Base-by-base conservation (phyloP, 2,329 filamentous ascomycete genomes). In the Neocucurbitaria cava region DNA sequence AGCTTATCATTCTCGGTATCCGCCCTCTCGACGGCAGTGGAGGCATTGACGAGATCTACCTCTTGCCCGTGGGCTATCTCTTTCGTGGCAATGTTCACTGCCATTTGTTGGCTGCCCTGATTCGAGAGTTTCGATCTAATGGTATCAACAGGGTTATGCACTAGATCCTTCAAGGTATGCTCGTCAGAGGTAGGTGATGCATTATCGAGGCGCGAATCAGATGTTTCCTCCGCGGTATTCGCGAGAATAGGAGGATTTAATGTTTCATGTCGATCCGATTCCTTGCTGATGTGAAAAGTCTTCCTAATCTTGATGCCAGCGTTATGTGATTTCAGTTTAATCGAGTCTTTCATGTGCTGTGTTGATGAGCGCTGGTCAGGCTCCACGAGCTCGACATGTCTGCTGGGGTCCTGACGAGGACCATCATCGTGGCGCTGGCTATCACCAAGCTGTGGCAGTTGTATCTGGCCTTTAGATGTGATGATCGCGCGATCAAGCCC, bases 21-120 rank as follows among this genome's bases (percentile, higher is more conserved):
- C n/a, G 59, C 66, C 24, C 40, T 42, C 20, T 62, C 55, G 7
- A 63, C 56, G 21, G 49, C 59, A 47, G 70, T 67, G 4, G 73
- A 59, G 1, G 73, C 75, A 17, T 73, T 68, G 7, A 78, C 41
- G 7, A 77, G 64, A 23, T 77, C 68, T 1, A 77, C 66, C 13
- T 78, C 71, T 17, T 71, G 62, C 9, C 74, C 68, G 43, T 75
- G 70, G 3, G 76, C 66, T 6, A 76, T 54, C 40, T 75, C 71
- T 76, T 75, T 88, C 10, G 85, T 79, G 66, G 64, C 65, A 18
- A 73, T 58, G 17, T 72, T 68, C 8, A 59, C 64, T 11, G 70
- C 67, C 1, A 66, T 42, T 43, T 72, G 49, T n/a, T 69, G 58
- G 17, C 62, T 66, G 17, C 65, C 58, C 17, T 67, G 61, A 18